A percentile compares a stretch with the other conserved stretches of the same genome.
phyloP scores from a whole-genome alignment of 2,329 filamentous ascomycete genomes.

The Fusarium floridanum region DNA sequence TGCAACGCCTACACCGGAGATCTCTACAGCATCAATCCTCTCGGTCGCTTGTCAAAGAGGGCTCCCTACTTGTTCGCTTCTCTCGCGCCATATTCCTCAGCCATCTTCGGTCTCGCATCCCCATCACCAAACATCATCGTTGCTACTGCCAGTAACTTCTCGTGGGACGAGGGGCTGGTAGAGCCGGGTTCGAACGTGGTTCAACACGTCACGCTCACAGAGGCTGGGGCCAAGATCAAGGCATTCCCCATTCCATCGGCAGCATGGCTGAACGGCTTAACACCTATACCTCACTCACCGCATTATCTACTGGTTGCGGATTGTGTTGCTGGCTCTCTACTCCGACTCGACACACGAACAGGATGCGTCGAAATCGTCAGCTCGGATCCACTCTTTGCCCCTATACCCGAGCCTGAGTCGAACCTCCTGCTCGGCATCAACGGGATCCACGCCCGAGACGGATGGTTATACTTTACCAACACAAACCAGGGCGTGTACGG shows the following conservation, averaged over 20 bases:
- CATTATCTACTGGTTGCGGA: neutral
- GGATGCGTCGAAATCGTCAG: neutral
- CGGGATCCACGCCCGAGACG: neutral
- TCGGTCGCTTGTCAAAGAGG: neutral
- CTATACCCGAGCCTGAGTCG: neutral
- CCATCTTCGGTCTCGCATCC: conserved; percentile 1
- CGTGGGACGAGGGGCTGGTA: neutral
- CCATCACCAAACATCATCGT: neutral
- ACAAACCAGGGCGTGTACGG: conserved; percentile 5
- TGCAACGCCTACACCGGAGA: conserved; percentile 6
- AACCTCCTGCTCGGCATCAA: neutral
- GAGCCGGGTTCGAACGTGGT: neutral
- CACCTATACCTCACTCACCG: neutral
- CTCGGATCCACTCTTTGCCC: neutral
- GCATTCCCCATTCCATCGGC: neutral
- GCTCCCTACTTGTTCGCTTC: neutral
- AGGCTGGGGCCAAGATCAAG: neutral
- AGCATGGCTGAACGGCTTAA: neutral
- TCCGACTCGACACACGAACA: neutral
- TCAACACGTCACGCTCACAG: neutral
- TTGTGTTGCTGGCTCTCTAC: neutral
- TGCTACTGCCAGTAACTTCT: neutral
- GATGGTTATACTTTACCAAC: conserved; percentile 11
- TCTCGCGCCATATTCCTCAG: neutral
- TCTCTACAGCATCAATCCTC: conserved; percentile 2